A percentile compares a stretch with the other conserved stretches of the same genome.
These are phyloP conservation scores for Rhizophora mangle DNA, from an alignment of 345 rosid genomes.

Conservation along the genomic window DNA sequence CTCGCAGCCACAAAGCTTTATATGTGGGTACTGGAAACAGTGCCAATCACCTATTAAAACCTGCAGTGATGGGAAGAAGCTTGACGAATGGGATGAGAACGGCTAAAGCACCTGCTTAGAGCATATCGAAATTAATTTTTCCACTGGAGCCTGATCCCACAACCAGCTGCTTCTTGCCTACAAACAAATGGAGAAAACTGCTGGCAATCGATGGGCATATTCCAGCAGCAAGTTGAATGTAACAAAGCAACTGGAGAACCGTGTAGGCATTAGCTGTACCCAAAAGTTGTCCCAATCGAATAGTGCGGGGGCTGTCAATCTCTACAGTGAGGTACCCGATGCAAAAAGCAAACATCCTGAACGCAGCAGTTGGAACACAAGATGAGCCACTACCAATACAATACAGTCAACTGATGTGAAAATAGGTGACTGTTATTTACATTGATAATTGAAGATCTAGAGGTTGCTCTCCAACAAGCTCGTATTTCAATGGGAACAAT, in stretches of 20 bases:
- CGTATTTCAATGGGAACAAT: background rate
- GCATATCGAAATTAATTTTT: constrained; percentile 13
- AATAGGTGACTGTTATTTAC: too few species aligned
- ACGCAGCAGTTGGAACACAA: background rate
- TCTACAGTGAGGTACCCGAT: too few species aligned
- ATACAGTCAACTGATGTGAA: background rate
- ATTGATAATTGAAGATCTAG: background rate
- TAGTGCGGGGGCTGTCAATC: background rate
- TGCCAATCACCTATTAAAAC: constrained; percentile 11
- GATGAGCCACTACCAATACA: background rate
- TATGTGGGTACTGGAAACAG: constrained; percentile 9
- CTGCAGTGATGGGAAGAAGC: constrained; percentile 22
- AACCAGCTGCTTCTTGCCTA: constrained; percentile 11
- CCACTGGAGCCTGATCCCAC: constrained; percentile 23
- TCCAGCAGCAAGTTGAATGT: constrained; percentile 13
- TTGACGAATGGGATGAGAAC: constrained; percentile 16
- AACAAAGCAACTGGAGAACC: constrained; percentile 4
- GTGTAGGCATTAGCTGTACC: constrained; percentile 12
- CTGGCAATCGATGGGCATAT: constrained; percentile 12
- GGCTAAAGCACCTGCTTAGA: constrained; percentile 27
- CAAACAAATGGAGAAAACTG: constrained; percentile 13
- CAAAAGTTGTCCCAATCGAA: constrained; percentile 10
- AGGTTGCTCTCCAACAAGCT: background rate
- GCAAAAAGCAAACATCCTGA: too few species aligned
- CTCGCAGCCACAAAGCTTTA: constrained; percentile 19